These are phyloP conservation scores for Chenopodium berlandieri DNA, from an alignment of 148 eudicot species.

Conservation along the genomic window DNA sequence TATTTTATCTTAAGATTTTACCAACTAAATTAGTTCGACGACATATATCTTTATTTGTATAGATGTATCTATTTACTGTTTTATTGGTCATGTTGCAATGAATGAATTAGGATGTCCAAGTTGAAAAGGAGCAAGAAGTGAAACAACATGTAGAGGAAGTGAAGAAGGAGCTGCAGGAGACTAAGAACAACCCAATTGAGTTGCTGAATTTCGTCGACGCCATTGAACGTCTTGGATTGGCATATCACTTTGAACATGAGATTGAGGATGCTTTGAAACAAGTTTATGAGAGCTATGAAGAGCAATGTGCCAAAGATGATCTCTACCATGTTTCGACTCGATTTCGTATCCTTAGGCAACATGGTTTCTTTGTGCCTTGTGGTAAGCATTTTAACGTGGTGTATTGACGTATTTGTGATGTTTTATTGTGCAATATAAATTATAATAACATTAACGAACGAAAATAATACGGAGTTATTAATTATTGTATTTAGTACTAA, in stretches of 20 bases:
- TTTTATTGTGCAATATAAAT: too few relatives aligned
- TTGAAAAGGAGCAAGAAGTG: constrained; percentile 16
- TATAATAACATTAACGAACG: too few relatives aligned
- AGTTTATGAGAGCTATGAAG: constrained; percentile 7
- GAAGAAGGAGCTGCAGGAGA: constrained; percentile 21
- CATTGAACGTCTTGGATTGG: constrained; percentile 48
- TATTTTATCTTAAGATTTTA: too few relatives aligned
- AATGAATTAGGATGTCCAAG: constrained; percentile 10
- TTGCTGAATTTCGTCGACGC: constrained; percentile 38
- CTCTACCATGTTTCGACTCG: constrained; percentile 34
- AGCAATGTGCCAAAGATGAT: constrained; percentile 18
- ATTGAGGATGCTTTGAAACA: constrained; percentile 30
- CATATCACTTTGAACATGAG: constrained; percentile 47
- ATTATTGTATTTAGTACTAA: too few relatives aligned
- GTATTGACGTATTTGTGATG: too few relatives aligned
- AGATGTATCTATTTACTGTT: too few relatives aligned
- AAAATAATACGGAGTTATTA: too few relatives aligned
- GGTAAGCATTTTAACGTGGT: constrained; percentile 1
- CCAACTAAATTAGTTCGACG: too few relatives aligned
- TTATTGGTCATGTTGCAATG: too few relatives aligned
- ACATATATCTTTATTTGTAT: too few relatives aligned
- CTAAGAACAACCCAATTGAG: constrained; percentile 6
- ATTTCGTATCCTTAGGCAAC: constrained; percentile 38
- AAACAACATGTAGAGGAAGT: constrained; percentile 31
- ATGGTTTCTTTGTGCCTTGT: constrained; percentile 24